Evolutionary conservation across 2,329 filamentous ascomycete species (phyloP).

Genomic region (Colletotrichum sublineola): DNA sequence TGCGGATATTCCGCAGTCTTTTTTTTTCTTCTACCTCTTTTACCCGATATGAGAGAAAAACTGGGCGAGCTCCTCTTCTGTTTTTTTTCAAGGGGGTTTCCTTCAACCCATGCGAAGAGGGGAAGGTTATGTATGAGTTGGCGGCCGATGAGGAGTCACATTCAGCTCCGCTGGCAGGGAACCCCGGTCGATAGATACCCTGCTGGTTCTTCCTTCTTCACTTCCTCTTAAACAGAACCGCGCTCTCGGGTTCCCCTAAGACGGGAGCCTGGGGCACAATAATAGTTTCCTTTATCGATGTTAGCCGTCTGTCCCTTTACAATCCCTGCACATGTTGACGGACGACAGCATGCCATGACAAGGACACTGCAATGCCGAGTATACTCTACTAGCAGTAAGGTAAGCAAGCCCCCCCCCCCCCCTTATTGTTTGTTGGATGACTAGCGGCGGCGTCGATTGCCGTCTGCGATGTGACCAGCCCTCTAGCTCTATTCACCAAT

Average conservation of each 20-base stretch:
- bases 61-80: constrained; percentile 19
- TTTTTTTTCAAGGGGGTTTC: constrained; percentile 8
- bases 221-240: constrained; percentile 37
- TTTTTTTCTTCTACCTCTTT: constrained; percentile 12
- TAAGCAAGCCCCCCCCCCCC: background rate
- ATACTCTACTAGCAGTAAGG: constrained; percentile 1
- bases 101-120: constrained; percentile 31
- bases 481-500: constrained; percentile 15
- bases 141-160: constrained; percentile 39
- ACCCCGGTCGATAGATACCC: constrained; percentile 28
- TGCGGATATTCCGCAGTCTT: constrained; percentile 16
- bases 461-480: constrained; percentile 9
- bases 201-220: constrained; percentile 40
- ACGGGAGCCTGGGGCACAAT: constrained; percentile 36
- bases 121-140: constrained; percentile 32
- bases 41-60: constrained; percentile 35
- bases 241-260: constrained; percentile 35
- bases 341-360: constrained; percentile 11
- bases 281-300: constrained; percentile 8
- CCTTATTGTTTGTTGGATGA: background rate
- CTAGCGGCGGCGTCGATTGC: constrained; percentile 26
- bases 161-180: constrained; percentile 33
- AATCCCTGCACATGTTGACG: constrained; percentile 14
- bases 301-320: constrained; percentile 3
- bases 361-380: constrained; percentile 15